Evolutionary conservation across 768 basidiomycete species (phyloP).

Genomic region (Tricholoma saponaceum): DNA sequence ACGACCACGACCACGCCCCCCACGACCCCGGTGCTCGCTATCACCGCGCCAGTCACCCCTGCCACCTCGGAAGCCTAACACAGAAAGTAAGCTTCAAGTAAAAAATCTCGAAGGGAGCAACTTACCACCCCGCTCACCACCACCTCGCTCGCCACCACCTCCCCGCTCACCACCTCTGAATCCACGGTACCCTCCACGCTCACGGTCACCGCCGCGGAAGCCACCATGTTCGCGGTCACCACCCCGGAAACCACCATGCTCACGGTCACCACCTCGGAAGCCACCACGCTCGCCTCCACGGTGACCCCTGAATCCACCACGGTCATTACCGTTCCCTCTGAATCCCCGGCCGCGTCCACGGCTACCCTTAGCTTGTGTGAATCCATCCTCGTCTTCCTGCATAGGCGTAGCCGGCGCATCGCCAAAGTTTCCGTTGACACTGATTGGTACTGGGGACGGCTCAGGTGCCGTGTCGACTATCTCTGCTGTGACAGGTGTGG

Average conservation of each 20-base stretch:
- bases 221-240: slow-evolving; percentile 35
- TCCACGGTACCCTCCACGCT: slow-evolving; percentile 32
- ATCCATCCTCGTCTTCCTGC: slow-evolving; percentile 58
- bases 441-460: slow-evolving; percentile 20
- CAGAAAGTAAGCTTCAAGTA: neutral
- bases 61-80: slow-evolving; percentile 30
- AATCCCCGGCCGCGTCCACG: slow-evolving; percentile 45
- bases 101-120: neutral
- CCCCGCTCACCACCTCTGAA: slow-evolving; percentile 30
- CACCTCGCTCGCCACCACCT: slow-evolving; percentile 30
- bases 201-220: slow-evolving; percentile 23
- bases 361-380: slow-evolving; percentile 45
- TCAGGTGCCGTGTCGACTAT: slow-evolving; percentile 15
- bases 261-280: slow-evolving; percentile 24
- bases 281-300: slow-evolving; percentile 39
- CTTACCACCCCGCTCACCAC: slow-evolving; percentile 33
- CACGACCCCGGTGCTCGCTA: slow-evolving; percentile 40
- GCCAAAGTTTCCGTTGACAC: slow-evolving; percentile 23
- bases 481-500: slow-evolving; percentile 48
- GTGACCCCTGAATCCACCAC: slow-evolving; percentile 29
- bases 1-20: slow-evolving; percentile 32
- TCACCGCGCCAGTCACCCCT: slow-evolving; percentile 49
- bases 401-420: slow-evolving; percentile 17
- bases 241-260: slow-evolving; percentile 24
- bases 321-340: slow-evolving; percentile 21